phyloP scores from a whole-genome alignment of 768 basidiomycete species.

The Russula abietina region DNA sequence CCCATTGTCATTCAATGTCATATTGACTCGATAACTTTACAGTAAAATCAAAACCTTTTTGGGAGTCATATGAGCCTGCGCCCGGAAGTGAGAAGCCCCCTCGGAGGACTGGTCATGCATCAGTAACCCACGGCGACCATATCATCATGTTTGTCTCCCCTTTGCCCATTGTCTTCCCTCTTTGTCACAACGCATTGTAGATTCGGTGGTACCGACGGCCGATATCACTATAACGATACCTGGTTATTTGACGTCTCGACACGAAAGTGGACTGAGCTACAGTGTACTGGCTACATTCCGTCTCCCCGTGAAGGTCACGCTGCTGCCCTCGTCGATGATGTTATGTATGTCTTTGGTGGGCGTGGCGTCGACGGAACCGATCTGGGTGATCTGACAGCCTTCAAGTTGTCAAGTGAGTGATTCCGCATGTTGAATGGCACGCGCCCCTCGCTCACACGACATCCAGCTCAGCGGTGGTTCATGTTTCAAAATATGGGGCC shows the following conservation, averaged over 20 bases:
- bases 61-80: conserved; percentile 72
- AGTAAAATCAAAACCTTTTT: conserved; percentile 81
- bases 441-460: not conserved
- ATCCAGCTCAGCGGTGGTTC: conserved; percentile 92
- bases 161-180: conserved; percentile 19
- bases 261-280: conserved; percentile 81
- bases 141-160: conserved; percentile 20
- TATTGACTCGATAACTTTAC: conserved; percentile 13
- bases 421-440: not conserved
- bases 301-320: conserved; percentile 95
- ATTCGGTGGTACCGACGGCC: conserved; percentile 98
- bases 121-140: conserved; percentile 67
- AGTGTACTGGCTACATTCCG: conserved; percentile 95
- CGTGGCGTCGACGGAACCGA: conserved; percentile 97
- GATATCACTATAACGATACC: conserved; percentile 98
- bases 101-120: conserved; percentile 86
- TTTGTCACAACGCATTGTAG: conserved; percentile 36
- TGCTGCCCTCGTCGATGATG: conserved; percentile 92
- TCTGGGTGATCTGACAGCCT: conserved; percentile 88
- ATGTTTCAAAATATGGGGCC: conserved; percentile 99
- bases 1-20: conserved; percentile 5
- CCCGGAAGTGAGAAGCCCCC: conserved; percentile 58
- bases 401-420: conserved; percentile 90
- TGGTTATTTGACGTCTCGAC: conserved; percentile 88
- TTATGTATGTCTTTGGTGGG: conserved; percentile 96